A percentile compares a stretch with the other conserved stretches of the same genome.
These are phyloP conservation scores for Lichtheimia ramosa DNA, from an alignment of 371 early-diverging fungal species.

Conservation along the genomic window DNA sequence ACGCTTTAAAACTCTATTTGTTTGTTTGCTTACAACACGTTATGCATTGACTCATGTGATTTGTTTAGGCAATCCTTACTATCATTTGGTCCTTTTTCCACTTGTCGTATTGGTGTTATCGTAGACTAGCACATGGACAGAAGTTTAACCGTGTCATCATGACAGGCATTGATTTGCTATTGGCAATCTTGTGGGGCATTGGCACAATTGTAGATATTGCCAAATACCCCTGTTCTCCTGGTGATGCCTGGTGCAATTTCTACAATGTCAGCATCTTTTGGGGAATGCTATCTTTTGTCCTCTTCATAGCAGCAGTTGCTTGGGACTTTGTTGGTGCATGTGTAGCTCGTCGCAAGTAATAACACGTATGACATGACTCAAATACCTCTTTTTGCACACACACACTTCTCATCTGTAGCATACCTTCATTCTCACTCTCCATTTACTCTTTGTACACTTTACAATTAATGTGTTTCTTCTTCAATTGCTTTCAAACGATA, in stretches of 20 bases:
- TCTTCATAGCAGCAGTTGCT: slow-evolving; percentile 42
- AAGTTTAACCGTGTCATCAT: slow-evolving; percentile 54
- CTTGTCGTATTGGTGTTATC: slow-evolving; percentile 41
- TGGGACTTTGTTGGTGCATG: slow-evolving; percentile 58
- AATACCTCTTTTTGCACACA: neutral
- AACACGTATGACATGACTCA: neutral
- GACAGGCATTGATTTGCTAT: slow-evolving; percentile 46
- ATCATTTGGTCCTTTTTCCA: slow-evolving; percentile 50
- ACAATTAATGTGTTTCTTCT: too few relatives aligned
- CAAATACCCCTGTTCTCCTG: slow-evolving; percentile 49
- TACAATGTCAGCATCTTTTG: slow-evolving; percentile 61
- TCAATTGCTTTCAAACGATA: too few relatives aligned
- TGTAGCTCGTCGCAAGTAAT: slow-evolving; percentile 13
- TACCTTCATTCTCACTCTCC: neutral
- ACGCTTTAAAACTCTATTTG: slow-evolving; percentile 15
- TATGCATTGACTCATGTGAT: neutral
- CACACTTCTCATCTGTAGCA: slow-evolving; percentile 1
- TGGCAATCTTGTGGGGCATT: slow-evolving; percentile 55
- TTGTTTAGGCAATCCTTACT: slow-evolving; percentile 45
- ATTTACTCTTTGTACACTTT: neutral
- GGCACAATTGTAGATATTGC: slow-evolving; percentile 58
- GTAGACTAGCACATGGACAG: slow-evolving; percentile 38
- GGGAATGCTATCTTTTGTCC: slow-evolving; percentile 47
- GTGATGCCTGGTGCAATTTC: slow-evolving; percentile 55
- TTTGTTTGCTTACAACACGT: slow-evolving; percentile 9